These are phyloP conservation scores for Hyaloscypha hepaticicola DNA, from an alignment of 495 filamentous ascomycete species.

Conservation along the genomic window DNA sequence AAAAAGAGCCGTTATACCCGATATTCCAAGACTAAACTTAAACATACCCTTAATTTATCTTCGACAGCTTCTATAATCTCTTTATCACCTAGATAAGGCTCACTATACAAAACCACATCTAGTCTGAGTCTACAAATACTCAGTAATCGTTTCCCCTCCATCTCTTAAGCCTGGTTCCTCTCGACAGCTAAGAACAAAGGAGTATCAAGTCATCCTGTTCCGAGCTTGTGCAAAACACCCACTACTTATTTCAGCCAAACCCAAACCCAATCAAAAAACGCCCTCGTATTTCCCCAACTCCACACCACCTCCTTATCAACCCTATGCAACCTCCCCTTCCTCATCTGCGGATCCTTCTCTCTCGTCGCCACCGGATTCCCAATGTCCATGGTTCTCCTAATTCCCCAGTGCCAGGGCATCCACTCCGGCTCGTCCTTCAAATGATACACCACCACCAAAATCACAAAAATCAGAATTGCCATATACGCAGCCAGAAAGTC, in stretches of 20 bases:
- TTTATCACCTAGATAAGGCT: too few species aligned
- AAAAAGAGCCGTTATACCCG: too few species aligned
- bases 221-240: neutral
- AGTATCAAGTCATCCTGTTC: too few species aligned
- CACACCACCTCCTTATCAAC: conserved; percentile 21
- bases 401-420: conserved; percentile 29
- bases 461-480: conserved; percentile 31
- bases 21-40: too few species aligned
- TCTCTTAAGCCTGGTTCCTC: too few species aligned
- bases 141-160: too few species aligned
- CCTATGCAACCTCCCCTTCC: conserved; percentile 35
- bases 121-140: too few species aligned
- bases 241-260: conserved; percentile 34
- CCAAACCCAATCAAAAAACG: conserved; percentile 33
- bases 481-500: conserved; percentile 17
- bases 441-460: conserved; percentile 31
- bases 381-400: conserved; percentile 33
- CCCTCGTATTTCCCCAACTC: conserved; percentile 21
- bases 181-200: too few species aligned
- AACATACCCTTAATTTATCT: too few species aligned
- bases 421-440: conserved; percentile 28
- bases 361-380: conserved; percentile 32
- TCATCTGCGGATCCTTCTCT: conserved; percentile 21
- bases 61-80: too few species aligned
- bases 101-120: too few species aligned